These are phyloP conservation scores for Ogataea saltuana DNA, from an alignment of 805 yeast genomes.

Conservation along the genomic window DNA sequence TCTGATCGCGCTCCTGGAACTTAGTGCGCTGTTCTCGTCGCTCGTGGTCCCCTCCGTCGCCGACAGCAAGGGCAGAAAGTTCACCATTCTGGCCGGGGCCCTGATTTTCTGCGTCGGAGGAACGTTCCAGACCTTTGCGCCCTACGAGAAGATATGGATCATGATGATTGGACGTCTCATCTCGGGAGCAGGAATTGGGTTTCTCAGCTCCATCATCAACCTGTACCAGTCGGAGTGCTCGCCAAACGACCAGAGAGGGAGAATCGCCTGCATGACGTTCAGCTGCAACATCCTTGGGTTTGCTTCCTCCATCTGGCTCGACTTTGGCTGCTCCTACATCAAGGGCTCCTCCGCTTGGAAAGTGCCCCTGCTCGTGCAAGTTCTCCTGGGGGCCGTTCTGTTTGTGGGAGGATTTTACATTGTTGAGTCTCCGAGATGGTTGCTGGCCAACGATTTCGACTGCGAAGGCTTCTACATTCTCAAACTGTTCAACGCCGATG, in stretches of 20 bases:
- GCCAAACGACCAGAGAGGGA: slow-evolving; percentile 84
- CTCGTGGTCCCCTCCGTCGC: slow-evolving; percentile 72
- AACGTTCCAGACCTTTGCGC: slow-evolving; percentile 62
- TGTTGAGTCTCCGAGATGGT: slow-evolving; percentile 88
- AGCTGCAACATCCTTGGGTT: slow-evolving; percentile 85
- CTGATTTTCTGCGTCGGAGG: slow-evolving; percentile 76
- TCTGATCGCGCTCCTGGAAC: slow-evolving; percentile 80
- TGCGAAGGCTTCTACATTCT: slow-evolving; percentile 48
- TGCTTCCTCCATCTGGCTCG: slow-evolving; percentile 83
- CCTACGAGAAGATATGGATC: slow-evolving; percentile 39
- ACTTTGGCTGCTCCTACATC: slow-evolving; percentile 69
- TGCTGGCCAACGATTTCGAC: slow-evolving; percentile 71
- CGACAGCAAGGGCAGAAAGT: slow-evolving; percentile 75
- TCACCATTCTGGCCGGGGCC: slow-evolving; percentile 76
- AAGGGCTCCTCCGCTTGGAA: slow-evolving; percentile 71
- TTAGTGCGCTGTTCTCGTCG: slow-evolving; percentile 79
- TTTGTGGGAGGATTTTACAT: slow-evolving; percentile 73
- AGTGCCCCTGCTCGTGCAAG: slow-evolving; percentile 74
- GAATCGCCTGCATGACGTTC: slow-evolving; percentile 82
- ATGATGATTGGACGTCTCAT: slow-evolving; percentile 76
- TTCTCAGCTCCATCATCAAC: slow-evolving; percentile 81
- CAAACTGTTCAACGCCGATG: slow-evolving; percentile 36
- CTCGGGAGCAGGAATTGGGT: slow-evolving; percentile 85
- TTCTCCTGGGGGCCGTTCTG: slow-evolving; percentile 63
- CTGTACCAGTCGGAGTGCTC: slow-evolving; percentile 86